Base-by-base conservation (phyloP, 2,329 filamentous ascomycete genomes). In the Fusarium brevicatenulatum region DNA sequence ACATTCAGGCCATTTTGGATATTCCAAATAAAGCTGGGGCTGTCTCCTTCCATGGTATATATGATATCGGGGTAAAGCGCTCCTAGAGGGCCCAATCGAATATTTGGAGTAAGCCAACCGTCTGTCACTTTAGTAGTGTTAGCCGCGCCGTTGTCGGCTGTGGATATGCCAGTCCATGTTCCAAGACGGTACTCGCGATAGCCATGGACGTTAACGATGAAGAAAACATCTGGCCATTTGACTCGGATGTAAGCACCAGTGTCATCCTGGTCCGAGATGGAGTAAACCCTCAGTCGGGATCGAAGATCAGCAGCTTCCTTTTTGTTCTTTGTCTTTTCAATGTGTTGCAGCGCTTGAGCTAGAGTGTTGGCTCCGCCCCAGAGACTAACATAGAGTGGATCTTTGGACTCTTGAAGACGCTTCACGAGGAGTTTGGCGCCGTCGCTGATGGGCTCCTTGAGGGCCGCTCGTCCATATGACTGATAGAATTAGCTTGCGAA, bases 251-350 rank as follows among this genome's bases (percentile, higher is more conserved):
- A 68, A 3, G 66, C n/a, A 1, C 66, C 56, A 0, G 47, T 25
- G 4, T 68, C 66, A 34, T 68, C 66, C 9, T 68, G 66, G 18
- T 68, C 66, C 2, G 66, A 68, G n/a, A 68, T 68, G 2, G 66
- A 61, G 25, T 68, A 68, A 4, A 68, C 42, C 18, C 37, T 36
- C 2, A 68, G 63, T 12, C 63, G 32, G 13, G 66, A 67, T 21
- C 66, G 63, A 34, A 68, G 55, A 2, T 21, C 5, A 2, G 43
- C 57, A 13, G 50, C 39, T 42, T 55, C 13, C 19, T 50, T 23
- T 4, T 23, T 37, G 19, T 21, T 62, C 12, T 46, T 47, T 3
- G 63, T 57, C 12, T 53, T 52, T 2, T 63, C 43, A 7, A 68
- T 50, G 4, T 63, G 50, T 5, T 55, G 56, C 3, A 68, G 16